phyloP scores from a whole-genome alignment of 768 basidiomycete genomes.

The Mycena crocata region DNA sequence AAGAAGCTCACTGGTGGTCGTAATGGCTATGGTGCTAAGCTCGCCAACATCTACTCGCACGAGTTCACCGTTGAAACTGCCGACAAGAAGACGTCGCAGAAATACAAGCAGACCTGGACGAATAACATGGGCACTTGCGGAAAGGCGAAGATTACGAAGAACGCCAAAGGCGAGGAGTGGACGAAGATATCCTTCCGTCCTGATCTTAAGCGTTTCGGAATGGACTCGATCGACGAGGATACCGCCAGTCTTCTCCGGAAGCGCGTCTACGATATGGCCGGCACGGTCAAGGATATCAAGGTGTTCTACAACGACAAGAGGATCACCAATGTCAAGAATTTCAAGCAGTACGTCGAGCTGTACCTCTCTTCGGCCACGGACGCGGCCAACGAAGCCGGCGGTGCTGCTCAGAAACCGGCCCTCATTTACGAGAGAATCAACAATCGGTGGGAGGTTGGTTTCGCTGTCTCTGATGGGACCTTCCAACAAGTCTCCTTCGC shows the following conservation, averaged over 20 bases:
- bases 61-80: slow-evolving; percentile 98
- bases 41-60: slow-evolving; percentile 97
- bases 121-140: slow-evolving; percentile 93
- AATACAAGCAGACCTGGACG: slow-evolving; percentile 95
- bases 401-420: slow-evolving; percentile 83
- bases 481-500: slow-evolving; percentile 97
- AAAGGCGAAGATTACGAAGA: slow-evolving; percentile 94
- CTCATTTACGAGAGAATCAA: slow-evolving; percentile 86
- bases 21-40: slow-evolving; percentile 98
- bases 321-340: slow-evolving; percentile 86
- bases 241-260: slow-evolving; percentile 89
- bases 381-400: slow-evolving; percentile 76
- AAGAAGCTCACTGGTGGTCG: slow-evolving; percentile 98
- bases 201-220: slow-evolving; percentile 92
- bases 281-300: slow-evolving; percentile 93
- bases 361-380: slow-evolving; percentile 85
- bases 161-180: slow-evolving; percentile 87
- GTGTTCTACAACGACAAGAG: slow-evolving; percentile 94
- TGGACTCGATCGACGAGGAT: slow-evolving; percentile 91
- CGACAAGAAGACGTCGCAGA: slow-evolving; percentile 84
- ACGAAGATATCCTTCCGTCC: slow-evolving; percentile 95
- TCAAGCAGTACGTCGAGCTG: slow-evolving; percentile 97
- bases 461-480: slow-evolving; percentile 91
- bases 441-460: slow-evolving; percentile 94
- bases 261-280: slow-evolving; percentile 97